These are phyloP conservation scores for Aspergillus sp. DNA, from an alignment of 2,329 filamentous ascomycete species.

Conservation along the genomic window DNA sequence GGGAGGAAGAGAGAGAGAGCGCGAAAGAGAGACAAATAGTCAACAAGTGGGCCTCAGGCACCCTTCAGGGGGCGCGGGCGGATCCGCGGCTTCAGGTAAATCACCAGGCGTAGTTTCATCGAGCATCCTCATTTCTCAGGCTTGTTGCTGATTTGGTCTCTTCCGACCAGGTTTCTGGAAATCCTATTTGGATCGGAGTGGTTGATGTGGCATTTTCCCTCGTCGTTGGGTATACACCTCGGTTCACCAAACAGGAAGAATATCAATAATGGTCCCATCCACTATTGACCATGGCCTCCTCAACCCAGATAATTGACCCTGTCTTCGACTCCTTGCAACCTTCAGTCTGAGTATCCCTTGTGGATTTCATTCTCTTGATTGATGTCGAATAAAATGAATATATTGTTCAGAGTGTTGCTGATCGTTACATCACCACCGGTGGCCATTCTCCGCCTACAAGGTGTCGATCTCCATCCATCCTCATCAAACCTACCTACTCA, in stretches of 20 bases:
- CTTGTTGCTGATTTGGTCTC: not conserved
- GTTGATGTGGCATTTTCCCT: too few species aligned
- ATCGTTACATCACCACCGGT: not conserved
- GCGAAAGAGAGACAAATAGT: slow-evolving; percentile 4
- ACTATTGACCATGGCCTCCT: not conserved
- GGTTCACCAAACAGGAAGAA: not conserved
- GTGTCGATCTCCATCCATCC: not conserved
- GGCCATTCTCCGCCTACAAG: not conserved
- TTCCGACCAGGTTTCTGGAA: not conserved
- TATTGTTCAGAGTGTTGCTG: not conserved
- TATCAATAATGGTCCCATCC: not conserved
- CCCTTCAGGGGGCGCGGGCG: not conserved
- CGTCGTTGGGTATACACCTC: too few species aligned
- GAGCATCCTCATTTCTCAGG: not conserved
- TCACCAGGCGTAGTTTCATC: not conserved
- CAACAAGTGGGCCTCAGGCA: slow-evolving; percentile 10
- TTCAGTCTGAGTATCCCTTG: not conserved
- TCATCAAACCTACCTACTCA: not conserved
- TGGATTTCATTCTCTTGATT: too few species aligned
- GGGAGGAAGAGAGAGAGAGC: slow-evolving; percentile 7
- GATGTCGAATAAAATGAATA: too few species aligned
- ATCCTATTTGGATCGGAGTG: not conserved
- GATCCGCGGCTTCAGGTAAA: slow-evolving; percentile 2
- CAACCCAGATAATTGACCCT: not conserved
- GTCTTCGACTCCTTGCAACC: not conserved